Evolutionary conservation across 305 asterid genomes (phyloP), one percentile per base, ranked within the genome.

Genomic region (Andrographis paniculata): DNA sequence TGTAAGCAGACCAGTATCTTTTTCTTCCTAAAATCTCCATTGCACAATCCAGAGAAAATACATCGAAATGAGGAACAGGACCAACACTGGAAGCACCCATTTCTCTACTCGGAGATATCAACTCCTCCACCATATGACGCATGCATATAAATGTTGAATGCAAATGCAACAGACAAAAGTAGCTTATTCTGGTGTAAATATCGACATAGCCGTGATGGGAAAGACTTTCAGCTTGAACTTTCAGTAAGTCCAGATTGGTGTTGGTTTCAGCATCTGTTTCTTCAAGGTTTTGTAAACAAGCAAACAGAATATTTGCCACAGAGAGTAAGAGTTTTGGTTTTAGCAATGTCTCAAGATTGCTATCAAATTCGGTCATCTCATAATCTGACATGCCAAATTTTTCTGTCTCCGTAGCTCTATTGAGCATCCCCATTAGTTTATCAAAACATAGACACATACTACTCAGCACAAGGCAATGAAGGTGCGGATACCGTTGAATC

Each of bases 1-100:
- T 76, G 59, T 86, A 91, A 43, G 67, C 65, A 31, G 53, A 49
- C 96, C 95, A 91, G 64, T 75, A 52, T 61, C 64, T 72, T 16
- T 63, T 65, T 60, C 39, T 45, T 68, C 35, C 78, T 51, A 80
- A 50, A 41, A 80, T 48, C 54, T 64, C 69, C 51, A 68, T 71
- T 24, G 68, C 87, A 68, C 61, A 69, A 55, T 65, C 77, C 58
- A 63, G 20, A 39, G 74, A 51, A 58, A 57, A 48, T 50, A 52
- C 56, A 65, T 83, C 94, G 53, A 69, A 53, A 44, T 71, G 74
- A 69, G 56, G 50, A 56, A 68, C 40, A 38, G 74, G 66, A 60
- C 54, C 67, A 52, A 45, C 61, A 67, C 19, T 20, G 35, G 64
- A 60, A 35, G 27, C 53, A 40, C 42, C 45, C n/a, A 43, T 21